A percentile compares a stretch with the other conserved stretches of the same genome.
These are phyloP conservation scores for Jatropha podagrica DNA, from an alignment of 441 rosid genomes.

Conservation along the genomic window DNA sequence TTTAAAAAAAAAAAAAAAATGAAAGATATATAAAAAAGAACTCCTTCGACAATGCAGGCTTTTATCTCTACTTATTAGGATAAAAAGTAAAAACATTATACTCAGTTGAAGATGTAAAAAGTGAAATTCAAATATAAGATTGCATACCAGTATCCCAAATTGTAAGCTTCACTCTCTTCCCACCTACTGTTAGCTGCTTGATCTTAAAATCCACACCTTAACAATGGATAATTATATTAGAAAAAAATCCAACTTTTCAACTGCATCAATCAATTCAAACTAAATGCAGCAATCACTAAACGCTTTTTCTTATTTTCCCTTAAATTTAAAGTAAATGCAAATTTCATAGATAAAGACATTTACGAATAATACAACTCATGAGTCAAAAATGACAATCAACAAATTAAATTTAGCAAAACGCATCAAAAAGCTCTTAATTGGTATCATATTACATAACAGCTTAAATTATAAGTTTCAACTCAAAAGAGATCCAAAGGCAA, in stretches of 20 bases:
- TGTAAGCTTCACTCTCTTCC: conserved; percentile 83
- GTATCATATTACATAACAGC: background rate
- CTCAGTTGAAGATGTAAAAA: background rate
- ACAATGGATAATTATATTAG: conserved; percentile 11
- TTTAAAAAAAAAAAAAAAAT: conserved; percentile 3
- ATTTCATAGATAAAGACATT: background rate
- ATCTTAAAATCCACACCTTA: conserved; percentile 97
- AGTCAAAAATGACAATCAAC: background rate
- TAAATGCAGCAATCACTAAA: conserved; percentile 2
- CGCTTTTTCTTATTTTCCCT: background rate
- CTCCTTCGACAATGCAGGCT: conserved; percentile 4
- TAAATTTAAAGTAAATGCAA: background rate
- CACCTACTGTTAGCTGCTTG: conserved; percentile 75
- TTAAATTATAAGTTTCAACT: conserved; percentile 5
- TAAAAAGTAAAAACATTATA: background rate
- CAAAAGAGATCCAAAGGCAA: conserved; percentile 25
- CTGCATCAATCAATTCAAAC: background rate
- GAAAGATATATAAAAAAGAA: background rate
- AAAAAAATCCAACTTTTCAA: conserved; percentile 1
- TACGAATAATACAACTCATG: background rate
- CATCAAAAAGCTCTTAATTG: background rate
- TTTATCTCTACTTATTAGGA: conserved; percentile 2
- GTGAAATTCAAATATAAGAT: background rate
- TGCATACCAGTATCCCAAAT: conserved; percentile 95
- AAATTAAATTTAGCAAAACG: background rate